These are phyloP conservation scores for Epichloe amarillans DNA, from an alignment of 2,329 filamentous ascomycete species.

Conservation along the genomic window DNA sequence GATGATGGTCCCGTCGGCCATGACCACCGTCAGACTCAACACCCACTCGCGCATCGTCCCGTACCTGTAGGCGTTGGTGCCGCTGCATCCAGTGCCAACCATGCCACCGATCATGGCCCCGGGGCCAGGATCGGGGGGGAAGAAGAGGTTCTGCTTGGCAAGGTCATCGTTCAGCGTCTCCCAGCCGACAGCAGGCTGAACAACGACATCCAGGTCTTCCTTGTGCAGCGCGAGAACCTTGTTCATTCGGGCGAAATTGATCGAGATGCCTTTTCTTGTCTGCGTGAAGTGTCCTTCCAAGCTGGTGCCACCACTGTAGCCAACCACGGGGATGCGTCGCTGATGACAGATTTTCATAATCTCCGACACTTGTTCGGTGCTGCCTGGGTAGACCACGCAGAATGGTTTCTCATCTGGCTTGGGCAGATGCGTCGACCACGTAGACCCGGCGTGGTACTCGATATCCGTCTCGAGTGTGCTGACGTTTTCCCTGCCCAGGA, in stretches of 20 bases:
- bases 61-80: conserved; percentile 84
- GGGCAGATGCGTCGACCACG: conserved; percentile 48
- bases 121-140: conserved; percentile 82
- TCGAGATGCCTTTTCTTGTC: conserved; percentile 68
- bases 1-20: conserved; percentile 81
- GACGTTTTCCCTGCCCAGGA: conserved; percentile 52
- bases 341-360: conserved; percentile 82
- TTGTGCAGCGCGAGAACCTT: conserved; percentile 65
- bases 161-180: conserved; percentile 72
- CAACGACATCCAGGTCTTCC: conserved; percentile 62
- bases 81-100: conserved; percentile 60
- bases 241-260: conserved; percentile 81
- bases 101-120: conserved; percentile 88
- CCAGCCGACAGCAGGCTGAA: conserved; percentile 77
- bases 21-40: conserved; percentile 69
- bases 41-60: conserved; percentile 96
- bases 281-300: conserved; percentile 81
- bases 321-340: conserved; percentile 71
- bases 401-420: conserved; percentile 40
- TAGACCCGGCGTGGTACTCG: conserved; percentile 42
- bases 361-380: conserved; percentile 70
- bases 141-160: conserved; percentile 63
- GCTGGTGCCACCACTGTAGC: conserved; percentile 78
- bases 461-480: conserved; percentile 45
- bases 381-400: conserved; percentile 62